A percentile compares a stretch with the other conserved stretches of the same genome.
Evolutionary conservation across 176 grass and related monocot species (phyloP).

Genomic region (Bonia amplexicaulis): DNA sequence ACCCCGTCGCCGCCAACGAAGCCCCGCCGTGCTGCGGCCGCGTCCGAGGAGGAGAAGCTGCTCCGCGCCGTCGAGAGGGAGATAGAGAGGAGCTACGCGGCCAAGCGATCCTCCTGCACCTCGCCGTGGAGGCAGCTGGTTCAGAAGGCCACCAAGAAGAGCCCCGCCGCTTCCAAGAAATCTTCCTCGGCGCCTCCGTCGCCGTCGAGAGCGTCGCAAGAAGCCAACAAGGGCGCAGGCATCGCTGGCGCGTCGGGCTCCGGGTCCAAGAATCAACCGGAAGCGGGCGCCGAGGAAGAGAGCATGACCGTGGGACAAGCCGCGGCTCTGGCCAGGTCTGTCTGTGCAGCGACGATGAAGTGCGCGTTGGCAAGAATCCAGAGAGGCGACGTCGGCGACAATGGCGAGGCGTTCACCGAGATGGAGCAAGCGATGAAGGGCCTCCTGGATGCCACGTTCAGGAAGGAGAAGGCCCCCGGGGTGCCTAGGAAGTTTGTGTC

Average conservation of each 20-base stretch:
- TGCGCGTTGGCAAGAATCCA: neutral
- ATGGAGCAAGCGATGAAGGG: constrained; percentile 9
- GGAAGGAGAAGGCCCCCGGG: neutral
- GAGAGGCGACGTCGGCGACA: neutral
- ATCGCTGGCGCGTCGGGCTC: neutral
- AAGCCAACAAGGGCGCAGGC: neutral
- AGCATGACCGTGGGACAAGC: neutral
- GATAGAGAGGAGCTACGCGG: neutral
- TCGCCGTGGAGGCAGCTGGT: neutral
- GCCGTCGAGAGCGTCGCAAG: no score
- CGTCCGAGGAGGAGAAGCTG: neutral
- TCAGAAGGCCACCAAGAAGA: neutral
- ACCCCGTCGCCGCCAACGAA: no score
- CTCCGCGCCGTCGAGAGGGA: neutral
- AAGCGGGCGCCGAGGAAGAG: neutral
- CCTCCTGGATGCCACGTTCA: neutral
- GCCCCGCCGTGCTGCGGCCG: no score
- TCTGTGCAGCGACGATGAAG: neutral
- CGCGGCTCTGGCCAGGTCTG: neutral
- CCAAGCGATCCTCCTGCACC: neutral
- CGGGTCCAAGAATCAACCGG: neutral
- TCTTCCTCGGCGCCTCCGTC: no score
- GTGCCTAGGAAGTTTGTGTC: neutral
- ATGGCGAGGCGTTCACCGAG: neutral
- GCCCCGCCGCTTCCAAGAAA: neutral